Percentiles rank a stretch among this genome's conserved stretches.
phyloP scores from a whole-genome alignment of 345 rosid genomes.

The Arabidopsis suecica region DNA sequence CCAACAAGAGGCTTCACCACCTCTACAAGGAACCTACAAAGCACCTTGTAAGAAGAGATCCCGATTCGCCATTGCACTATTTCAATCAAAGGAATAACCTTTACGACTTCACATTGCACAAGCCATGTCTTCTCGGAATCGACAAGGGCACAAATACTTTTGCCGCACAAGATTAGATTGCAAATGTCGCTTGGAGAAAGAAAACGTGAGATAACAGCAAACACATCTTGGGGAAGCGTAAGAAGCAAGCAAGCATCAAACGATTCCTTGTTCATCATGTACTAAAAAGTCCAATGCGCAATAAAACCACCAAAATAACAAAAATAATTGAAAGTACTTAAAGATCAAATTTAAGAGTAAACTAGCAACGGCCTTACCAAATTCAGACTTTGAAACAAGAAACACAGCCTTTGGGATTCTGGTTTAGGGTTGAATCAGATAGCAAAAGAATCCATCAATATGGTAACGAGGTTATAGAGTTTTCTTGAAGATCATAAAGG shows the following conservation, averaged over 20 bases:
- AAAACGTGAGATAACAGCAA: conserved; percentile 58
- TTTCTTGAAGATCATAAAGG: too few species aligned
- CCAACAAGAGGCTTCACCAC: conserved; percentile 72
- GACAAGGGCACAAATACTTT: conserved; percentile 49
- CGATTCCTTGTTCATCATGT: neutral
- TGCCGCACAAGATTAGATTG: conserved; percentile 66
- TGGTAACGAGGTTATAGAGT: too few species aligned
- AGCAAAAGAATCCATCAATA: too few species aligned
- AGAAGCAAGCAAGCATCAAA: conserved; percentile 57
- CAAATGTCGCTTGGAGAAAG: conserved; percentile 66
- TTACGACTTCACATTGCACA: conserved; percentile 65
- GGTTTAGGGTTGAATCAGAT: too few species aligned
- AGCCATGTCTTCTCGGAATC: conserved; percentile 72
- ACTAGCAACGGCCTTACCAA: too few species aligned
- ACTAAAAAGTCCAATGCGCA: too few species aligned
- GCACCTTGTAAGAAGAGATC: conserved; percentile 59
- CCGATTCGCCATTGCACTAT: conserved; percentile 72
- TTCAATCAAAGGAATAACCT: conserved; percentile 53
- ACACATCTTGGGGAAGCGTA: conserved; percentile 73
- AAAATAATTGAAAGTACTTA: too few species aligned
- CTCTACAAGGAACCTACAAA: conserved; percentile 63
- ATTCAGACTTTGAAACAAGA: too few species aligned
- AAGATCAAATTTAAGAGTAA: too few species aligned
- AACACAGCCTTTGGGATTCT: too few species aligned
- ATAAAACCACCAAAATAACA: too few species aligned